A percentile compares a stretch with the other conserved stretches of the same genome.
phyloP scores from a whole-genome alignment of 352 stramenopile species.

The Globisporangium lucens region DNA sequence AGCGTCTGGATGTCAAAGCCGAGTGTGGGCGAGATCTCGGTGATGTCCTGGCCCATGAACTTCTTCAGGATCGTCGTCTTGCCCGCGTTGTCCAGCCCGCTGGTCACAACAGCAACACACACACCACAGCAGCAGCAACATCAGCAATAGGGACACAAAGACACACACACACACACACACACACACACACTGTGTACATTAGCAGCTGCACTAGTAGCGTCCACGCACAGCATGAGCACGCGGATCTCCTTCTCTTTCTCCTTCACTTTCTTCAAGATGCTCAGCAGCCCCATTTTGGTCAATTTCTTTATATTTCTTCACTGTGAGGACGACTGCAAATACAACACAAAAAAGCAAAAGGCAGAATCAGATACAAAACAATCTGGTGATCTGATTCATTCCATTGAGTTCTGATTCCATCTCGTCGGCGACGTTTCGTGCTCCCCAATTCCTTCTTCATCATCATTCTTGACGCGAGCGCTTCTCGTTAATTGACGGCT shows the following conservation, averaged over 20 bases:
- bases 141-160: neutral
- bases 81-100: slow-evolving; percentile 98
- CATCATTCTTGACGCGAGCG: neutral
- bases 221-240: slow-evolving; percentile 94
- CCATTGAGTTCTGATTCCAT: neutral
- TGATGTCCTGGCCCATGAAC: slow-evolving; percentile 97
- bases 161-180: slow-evolving; percentile 43
- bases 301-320: neutral
- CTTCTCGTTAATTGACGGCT: neutral
- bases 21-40: slow-evolving; percentile 96
- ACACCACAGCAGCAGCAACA: slow-evolving; percentile 4
- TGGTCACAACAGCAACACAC: slow-evolving; percentile 22
- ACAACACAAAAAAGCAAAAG: too few relatives aligned
- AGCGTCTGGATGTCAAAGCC: slow-evolving; percentile 99
- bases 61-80: slow-evolving; percentile 99
- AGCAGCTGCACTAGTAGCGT: neutral
- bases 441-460: neutral
- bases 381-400: neutral
- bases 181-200: slow-evolving; percentile 43
- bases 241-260: slow-evolving; percentile 99
- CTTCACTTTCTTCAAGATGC: slow-evolving; percentile 97
- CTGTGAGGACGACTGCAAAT: too few relatives aligned
- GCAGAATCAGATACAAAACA: neutral
- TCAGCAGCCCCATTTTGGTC: slow-evolving; percentile 84
- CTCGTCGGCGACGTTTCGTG: neutral